Percentiles rank a stretch among this genome's conserved stretches.
These are phyloP conservation scores for Cercophora newfieldiana DNA, from an alignment of 495 filamentous ascomycete genomes.

Conservation along the genomic window DNA sequence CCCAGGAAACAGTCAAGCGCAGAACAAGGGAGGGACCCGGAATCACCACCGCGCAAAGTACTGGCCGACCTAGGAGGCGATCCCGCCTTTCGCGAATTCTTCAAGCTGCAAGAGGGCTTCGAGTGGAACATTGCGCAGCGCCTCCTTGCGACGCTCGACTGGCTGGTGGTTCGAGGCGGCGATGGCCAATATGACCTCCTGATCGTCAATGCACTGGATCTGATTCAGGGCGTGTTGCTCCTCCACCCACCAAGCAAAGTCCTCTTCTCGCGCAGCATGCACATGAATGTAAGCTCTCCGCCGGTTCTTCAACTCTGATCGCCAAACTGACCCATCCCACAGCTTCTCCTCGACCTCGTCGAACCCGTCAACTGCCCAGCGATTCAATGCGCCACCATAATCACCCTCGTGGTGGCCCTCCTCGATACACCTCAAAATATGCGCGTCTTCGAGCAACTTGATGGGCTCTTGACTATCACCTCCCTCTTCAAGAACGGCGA, in stretches of 20 bases:
- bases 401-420: slow-evolving; percentile 85
- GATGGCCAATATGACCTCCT: slow-evolving; percentile 84
- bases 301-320: background rate
- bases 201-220: slow-evolving; percentile 82
- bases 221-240: slow-evolving; percentile 87
- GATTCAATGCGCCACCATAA: slow-evolving; percentile 84
- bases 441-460: slow-evolving; percentile 87
- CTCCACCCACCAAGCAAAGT: slow-evolving; percentile 89
- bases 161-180: slow-evolving; percentile 75
- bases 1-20: slow-evolving; percentile 23
- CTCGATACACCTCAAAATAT: slow-evolving; percentile 81
- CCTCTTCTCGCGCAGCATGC: slow-evolving; percentile 83
- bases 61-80: slow-evolving; percentile 73
- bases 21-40: slow-evolving; percentile 49
- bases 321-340: background rate
- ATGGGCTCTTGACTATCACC: slow-evolving; percentile 90
- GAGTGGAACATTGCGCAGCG: slow-evolving; percentile 96
- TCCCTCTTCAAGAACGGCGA: slow-evolving; percentile 84
- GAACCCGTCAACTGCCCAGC: slow-evolving; percentile 89
- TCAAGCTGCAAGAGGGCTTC: slow-evolving; percentile 93
- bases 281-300: slow-evolving; percentile 73
- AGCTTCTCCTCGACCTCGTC: slow-evolving; percentile 89
- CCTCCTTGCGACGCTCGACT: slow-evolving; percentile 82
- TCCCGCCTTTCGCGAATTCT: slow-evolving; percentile 93
- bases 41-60: slow-evolving; percentile 53